phyloP scores from a whole-genome alignment of 805 yeast genomes.

The Ogataea sp. region DNA sequence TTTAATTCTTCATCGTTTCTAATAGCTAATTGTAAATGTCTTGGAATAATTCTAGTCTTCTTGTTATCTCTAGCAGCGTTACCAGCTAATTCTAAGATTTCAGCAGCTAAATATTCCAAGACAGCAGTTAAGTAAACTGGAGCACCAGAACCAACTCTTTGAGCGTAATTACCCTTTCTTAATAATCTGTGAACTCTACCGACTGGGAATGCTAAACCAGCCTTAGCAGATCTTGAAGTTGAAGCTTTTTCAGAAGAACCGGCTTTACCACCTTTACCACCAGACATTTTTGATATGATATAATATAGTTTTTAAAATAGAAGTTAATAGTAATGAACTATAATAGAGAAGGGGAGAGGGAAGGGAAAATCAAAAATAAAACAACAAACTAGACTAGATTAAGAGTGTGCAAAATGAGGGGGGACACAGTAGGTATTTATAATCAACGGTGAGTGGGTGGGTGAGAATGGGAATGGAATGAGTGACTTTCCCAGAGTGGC shows the following conservation, averaged over 20 bases:
- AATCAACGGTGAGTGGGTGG: no score
- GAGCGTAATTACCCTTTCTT: conserved; percentile 97
- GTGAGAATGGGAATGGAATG: no score
- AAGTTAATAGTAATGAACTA: neutral
- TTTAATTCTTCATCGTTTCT: conserved; percentile 98
- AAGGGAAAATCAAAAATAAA: neutral
- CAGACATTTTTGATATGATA: conserved; percentile 33
- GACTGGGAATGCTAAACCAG: conserved; percentile 98
- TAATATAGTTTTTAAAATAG: neutral
- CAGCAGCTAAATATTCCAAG: conserved; percentile 94
- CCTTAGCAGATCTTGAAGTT: conserved; percentile 97
- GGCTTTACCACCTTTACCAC: conserved; percentile 90
- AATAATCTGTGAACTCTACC: conserved; percentile 97
- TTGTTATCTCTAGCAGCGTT: conserved; percentile 98
- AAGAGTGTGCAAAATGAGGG: neutral
- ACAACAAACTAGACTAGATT: neutral
- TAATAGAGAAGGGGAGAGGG: neutral
- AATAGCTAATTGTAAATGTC: conserved; percentile 97
- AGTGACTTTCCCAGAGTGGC: no score
- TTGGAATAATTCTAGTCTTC: conserved; percentile 98
- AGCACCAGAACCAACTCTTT: conserved; percentile 98
- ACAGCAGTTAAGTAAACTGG: conserved; percentile 97
- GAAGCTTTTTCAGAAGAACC: conserved; percentile 92
- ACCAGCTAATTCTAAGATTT: conserved; percentile 96
- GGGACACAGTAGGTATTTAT: neutral